Conservation (phyloP, 1,284 basidiomycete genomes). For the Porogramme epimiltina region DNA sequence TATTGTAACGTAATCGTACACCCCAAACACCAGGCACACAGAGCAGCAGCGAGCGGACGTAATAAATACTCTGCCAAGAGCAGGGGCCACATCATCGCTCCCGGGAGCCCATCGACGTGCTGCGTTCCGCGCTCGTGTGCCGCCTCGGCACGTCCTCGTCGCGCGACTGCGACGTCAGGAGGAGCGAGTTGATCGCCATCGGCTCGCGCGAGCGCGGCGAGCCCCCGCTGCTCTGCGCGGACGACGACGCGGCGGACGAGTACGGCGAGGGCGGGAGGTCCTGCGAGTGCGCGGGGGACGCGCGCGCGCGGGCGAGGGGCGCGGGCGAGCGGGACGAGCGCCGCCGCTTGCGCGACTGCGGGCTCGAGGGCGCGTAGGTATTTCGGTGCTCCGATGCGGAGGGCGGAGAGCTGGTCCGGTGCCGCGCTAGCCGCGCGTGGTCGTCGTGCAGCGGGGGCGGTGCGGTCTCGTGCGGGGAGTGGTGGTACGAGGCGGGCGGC, state of each 20-base stretch:
- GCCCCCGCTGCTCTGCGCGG: constrained; percentile 29
- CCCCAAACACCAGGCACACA: background rate
- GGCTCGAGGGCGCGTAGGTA: constrained; percentile 6
- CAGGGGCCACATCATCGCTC: constrained; percentile 13
- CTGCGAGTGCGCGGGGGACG: constrained; percentile 18
- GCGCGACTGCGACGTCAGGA: constrained; percentile 30
- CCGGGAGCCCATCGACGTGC: constrained; percentile 18
- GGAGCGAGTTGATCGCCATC: constrained; percentile 45
- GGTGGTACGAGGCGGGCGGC: constrained; percentile 31
- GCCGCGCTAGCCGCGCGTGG: constrained; percentile 12
- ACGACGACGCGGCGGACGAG: constrained; percentile 30
- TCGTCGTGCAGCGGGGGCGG: constrained; percentile 17
- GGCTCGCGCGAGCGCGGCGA: constrained; percentile 35
- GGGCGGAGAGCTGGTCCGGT: constrained; percentile 21
- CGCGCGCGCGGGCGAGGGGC: constrained; percentile 16
- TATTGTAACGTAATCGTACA: constrained; percentile 17
- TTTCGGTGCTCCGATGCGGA: constrained; percentile 16
- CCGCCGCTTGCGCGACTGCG: constrained; percentile 30
- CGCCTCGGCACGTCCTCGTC: constrained; percentile 22
- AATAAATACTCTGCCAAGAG: constrained; percentile 8
- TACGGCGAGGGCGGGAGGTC: constrained; percentile 31
- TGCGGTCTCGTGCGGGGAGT: constrained; percentile 23
- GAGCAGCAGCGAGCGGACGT: background rate
- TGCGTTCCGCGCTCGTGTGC: constrained; percentile 23
- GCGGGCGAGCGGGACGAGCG: constrained; percentile 30